Base-by-base conservation (phyloP, 345 rosid genomes). In the Gossypium arboreum region DNA sequence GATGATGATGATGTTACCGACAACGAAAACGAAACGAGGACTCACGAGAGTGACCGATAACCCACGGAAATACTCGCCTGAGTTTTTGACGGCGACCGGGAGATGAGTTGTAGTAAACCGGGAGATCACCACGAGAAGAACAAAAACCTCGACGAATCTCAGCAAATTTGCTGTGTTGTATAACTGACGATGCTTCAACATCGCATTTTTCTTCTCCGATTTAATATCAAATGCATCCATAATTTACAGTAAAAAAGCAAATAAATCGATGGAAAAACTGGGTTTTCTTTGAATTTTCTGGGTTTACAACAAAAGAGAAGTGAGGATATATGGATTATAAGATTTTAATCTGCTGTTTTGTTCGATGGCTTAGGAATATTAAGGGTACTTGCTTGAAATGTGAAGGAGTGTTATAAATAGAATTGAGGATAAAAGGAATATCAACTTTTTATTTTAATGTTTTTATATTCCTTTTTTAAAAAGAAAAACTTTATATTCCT, bases 1-100 rank as follows among this genome's bases (percentile, higher is more conserved):
- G 81, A 90, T 79, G 71, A 96, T 83, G 62, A 96, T 93, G 20
- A 71, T 83, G 81, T 96, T 96, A 10, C 97, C 99, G 0, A 96
- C 25, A 27, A 96, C 69, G 79, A 96, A 96, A 48, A 92, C 87
- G 56, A 96, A 93, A 18, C 87, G 84, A 3, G 97, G 93, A 73
- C 97, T 93, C 9, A 72, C 82, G 4, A 96, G 82, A 75, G 80
- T 63, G 70, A 76, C 68, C 8, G 86, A 69, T 20, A 87, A 68
- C 78, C 78, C 87, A 83, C 74, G 88, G 79, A 96, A 85, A 68
- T 88, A 80, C 72, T 78, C 89, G 0, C 91, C 73, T 0, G 93
- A 90, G 81, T 80, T 84, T 84, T 76, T 89, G 27, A 92, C 84
- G 4, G 92, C 86, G 25, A 73, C 61, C 3, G 92, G 88, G 18